Base-by-base conservation (phyloP, 2,329 filamentous ascomycete genomes). In the Aspergillus flavus region DNA sequence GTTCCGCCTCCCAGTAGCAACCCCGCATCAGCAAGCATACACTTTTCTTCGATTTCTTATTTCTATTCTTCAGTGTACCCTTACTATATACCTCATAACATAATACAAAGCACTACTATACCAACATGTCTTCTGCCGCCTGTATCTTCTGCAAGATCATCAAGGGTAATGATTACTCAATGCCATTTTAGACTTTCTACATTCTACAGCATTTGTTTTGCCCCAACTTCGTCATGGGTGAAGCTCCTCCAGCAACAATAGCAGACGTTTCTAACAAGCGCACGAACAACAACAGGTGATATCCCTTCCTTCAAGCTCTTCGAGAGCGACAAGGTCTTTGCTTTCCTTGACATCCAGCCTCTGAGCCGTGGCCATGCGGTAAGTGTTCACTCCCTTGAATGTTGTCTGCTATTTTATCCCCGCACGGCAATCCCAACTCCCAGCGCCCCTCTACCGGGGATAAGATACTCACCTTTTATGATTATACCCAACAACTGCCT, bases 141-240 rank as follows among this genome's bases (percentile, higher is more conserved):
- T 99, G 95, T 78, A 93, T 98, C 76, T 99, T 99, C 84, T 99
- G 95, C 86, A 96, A 93, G 80, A 98, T 99, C 77, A 91, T 99
- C 83, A 96, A 96, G 86, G 94, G 94, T 87, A 79, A 59, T 14
- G 26, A n/a, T 50, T 10, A 19, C 21, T 26, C 21, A 45, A 52
- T 34, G 46, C 23, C n/a, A 16, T 10, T 28, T 9, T 54, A 19
- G 45, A 39, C 43, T 56, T 48, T 23, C 45, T 23, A 34, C 50
- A 12, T 56, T 19, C 52, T 56, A 39, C 39, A 21, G 16, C 28
- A 23, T 9, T 32, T 30, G 28, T 32, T 52, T 52, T 52, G 48
- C 32, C 52, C 32, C 32, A 36, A 10, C 19, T 16, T 53, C 19
- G 50, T 21, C 26, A 34, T 53, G 28, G 28, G 30, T 53, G 23